Percentiles rank a stretch among this genome's conserved stretches.
Evolutionary conservation across 2,329 filamentous ascomycete species (phyloP).

Genomic region (Calycina marina): DNA sequence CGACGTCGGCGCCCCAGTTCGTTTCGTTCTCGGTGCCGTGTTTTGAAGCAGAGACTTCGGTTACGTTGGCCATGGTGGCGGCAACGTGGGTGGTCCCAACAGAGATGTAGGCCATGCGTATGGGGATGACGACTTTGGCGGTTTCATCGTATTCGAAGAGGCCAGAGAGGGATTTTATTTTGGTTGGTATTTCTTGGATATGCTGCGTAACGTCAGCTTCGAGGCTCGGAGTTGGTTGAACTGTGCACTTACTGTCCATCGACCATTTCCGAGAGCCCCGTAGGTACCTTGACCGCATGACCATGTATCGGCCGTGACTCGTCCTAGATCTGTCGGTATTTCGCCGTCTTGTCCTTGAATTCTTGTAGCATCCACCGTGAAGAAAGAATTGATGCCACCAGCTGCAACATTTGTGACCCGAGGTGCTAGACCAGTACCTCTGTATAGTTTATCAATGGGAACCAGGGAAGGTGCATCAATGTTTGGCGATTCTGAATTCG

Average conservation of each 20-base stretch:
- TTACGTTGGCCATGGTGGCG: conserved; percentile 72
- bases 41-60: conserved; percentile 36
- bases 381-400: conserved; percentile 76
- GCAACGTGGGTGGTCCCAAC: conserved; percentile 70
- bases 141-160: conserved; percentile 79
- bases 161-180: conserved; percentile 70
- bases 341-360: conserved; percentile 33
- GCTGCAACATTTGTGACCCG: conserved; percentile 67
- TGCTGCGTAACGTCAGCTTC: no score
- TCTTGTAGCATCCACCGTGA: conserved; percentile 64
- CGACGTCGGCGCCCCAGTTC: conserved; percentile 76
- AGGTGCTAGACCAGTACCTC: conserved; percentile 44
- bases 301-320: conserved; percentile 65
- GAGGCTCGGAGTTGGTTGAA: no score
- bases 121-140: conserved; percentile 53
- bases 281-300: conserved; percentile 75
- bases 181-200: conserved; percentile 60
- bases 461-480: conserved; percentile 59
- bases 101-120: conserved; percentile 58
- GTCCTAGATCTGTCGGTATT: conserved; percentile 28
- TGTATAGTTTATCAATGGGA: conserved; percentile 59
- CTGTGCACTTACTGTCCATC: no score
- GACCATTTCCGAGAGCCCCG: conserved; percentile 70
- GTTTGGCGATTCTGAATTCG: conserved; percentile 42
- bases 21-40: conserved; percentile 49